phyloP scores from a whole-genome alignment of 108 stramenopile species.

The Cyclotella atomus region DNA sequence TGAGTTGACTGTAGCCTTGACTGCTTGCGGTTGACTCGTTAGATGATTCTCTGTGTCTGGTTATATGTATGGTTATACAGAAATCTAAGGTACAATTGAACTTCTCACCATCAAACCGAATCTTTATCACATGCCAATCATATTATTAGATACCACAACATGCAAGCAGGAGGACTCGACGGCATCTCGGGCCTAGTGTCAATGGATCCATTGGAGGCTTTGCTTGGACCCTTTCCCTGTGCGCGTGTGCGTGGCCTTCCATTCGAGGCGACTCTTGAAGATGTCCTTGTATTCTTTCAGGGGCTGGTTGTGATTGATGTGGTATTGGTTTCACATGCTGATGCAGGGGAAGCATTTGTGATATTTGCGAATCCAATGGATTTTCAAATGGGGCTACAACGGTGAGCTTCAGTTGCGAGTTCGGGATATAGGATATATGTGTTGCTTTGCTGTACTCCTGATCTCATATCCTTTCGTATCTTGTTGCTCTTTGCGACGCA shows the following conservation, averaged over 20 bases:
- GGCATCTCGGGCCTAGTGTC: conserved; percentile 69
- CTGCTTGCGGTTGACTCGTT: neutral
- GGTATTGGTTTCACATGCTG: conserved; percentile 62
- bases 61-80: neutral
- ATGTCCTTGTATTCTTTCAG: conserved; percentile 92
- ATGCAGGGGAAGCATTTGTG: conserved; percentile 88
- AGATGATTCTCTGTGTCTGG: neutral
- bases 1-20: conserved; percentile 10
- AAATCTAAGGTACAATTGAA: too few relatives aligned
- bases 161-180: conserved; percentile 34
- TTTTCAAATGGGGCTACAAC: conserved; percentile 91
- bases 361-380: conserved; percentile 95
- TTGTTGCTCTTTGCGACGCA: neutral
- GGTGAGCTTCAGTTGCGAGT: conserved; percentile 56
- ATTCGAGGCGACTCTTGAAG: conserved; percentile 92
- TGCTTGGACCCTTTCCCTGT: conserved; percentile 94
- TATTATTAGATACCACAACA: conserved; percentile 9
- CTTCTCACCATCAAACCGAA: neutral
- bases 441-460: too few relatives aligned
- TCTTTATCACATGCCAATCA: conserved; percentile 1
- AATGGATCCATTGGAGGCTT: conserved; percentile 84
- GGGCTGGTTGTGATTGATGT: conserved; percentile 94
- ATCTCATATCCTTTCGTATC: too few relatives aligned
- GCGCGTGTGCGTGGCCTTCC: conserved; percentile 88
- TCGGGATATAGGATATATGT: too few relatives aligned